Conservation (phyloP, 306 rosid genomes). For the Acacia acuminata region DNA sequence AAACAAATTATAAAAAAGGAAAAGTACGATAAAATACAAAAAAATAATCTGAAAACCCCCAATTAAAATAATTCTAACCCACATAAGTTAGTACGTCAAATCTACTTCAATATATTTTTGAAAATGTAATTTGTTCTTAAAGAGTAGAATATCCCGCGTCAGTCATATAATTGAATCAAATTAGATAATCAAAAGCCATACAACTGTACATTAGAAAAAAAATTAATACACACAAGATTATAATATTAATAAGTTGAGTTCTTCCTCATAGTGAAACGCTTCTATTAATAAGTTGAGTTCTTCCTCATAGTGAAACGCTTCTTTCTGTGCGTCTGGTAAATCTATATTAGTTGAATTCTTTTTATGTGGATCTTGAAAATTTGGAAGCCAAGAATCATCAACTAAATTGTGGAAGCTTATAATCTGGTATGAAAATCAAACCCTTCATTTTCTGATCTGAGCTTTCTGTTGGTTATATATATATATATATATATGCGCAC, state of each 20-base stretch:
- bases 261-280: slow-evolving; percentile 73
- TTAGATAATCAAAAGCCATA: not conserved
- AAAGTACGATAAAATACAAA: no score
- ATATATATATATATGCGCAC: no score
- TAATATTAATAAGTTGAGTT: slow-evolving; percentile 34
- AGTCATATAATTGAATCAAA: not conserved
- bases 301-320: no score
- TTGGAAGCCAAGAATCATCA: not conserved
- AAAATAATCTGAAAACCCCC: no score
- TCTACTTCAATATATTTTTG: not conserved
- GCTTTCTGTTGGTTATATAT: no score
- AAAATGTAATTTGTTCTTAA: not conserved
- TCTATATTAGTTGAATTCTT: no score
- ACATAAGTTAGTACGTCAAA: not conserved
- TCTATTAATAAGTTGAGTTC: slow-evolving; percentile 33
- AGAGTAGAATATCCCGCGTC: no score
- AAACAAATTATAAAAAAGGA: no score
- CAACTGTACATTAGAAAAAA: not conserved
- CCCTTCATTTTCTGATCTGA: no score
- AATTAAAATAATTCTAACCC: not conserved
- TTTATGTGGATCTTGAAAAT: no score
- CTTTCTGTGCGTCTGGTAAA: no score
- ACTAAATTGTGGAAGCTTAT: no score
- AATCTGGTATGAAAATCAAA: not conserved
- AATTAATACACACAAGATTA: not conserved